phyloP scores from a whole-genome alignment of 2,329 filamentous ascomycete species.

The Ascochyta lentis region DNA sequence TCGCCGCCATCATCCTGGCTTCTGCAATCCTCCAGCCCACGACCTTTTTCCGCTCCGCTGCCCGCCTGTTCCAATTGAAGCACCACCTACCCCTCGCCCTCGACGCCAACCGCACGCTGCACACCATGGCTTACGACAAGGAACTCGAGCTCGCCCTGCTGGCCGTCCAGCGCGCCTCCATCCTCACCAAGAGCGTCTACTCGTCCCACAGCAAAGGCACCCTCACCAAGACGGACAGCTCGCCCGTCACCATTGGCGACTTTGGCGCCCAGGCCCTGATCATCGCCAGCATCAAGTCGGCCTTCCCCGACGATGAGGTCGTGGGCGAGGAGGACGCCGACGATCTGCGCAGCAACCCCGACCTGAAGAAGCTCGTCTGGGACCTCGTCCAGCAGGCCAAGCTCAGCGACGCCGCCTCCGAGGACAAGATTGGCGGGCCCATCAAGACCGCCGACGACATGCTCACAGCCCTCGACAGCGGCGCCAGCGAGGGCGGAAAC shows the following conservation, averaged over 20 bases:
- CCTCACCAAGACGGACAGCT: slow-evolving; percentile 91
- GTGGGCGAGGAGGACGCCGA: slow-evolving; percentile 95
- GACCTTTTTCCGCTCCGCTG: slow-evolving; percentile 36
- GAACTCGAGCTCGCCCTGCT: slow-evolving; percentile 86
- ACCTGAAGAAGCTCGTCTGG: slow-evolving; percentile 81
- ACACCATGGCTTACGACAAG: slow-evolving; percentile 66
- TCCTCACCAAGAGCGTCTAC: slow-evolving; percentile 79
- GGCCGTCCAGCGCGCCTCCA: slow-evolving; percentile 81
- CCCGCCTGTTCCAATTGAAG: slow-evolving; percentile 40
- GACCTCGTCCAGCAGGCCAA: slow-evolving; percentile 75
- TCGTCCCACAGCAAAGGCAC: slow-evolving; percentile 94
- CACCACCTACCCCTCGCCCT: slow-evolving; percentile 35
- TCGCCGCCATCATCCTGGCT: slow-evolving; percentile 43
- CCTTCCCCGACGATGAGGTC: slow-evolving; percentile 89
- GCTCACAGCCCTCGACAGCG: slow-evolving; percentile 64
- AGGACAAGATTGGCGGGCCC: slow-evolving; percentile 72
- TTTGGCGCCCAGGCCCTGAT: slow-evolving; percentile 98
- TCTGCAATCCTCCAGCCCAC: slow-evolving; percentile 38
- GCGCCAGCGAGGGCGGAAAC: slow-evolving; percentile 72
- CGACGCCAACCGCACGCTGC: slow-evolving; percentile 23
- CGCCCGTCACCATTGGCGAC: slow-evolving; percentile 96
- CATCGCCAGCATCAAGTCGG: slow-evolving; percentile 85
- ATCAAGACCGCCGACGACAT: slow-evolving; percentile 70
- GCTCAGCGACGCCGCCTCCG: slow-evolving; percentile 70
- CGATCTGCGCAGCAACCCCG: slow-evolving; percentile 73